These are phyloP conservation scores for Blastobotrys illinoisensis DNA, from an alignment of 1,139 yeast genomes.

Conservation along the genomic window DNA sequence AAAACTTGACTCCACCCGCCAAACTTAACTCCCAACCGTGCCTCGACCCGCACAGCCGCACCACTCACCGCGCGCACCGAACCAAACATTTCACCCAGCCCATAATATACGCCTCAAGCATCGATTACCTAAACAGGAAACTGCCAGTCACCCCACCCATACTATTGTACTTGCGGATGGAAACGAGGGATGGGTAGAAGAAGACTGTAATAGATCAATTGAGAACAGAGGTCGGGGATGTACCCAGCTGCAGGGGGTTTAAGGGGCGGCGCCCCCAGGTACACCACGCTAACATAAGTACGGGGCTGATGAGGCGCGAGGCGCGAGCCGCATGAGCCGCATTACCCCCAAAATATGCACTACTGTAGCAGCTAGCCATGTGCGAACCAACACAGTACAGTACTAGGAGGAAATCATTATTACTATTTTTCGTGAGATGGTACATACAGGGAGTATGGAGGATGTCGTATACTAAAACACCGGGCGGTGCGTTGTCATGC, in stretches of 20 bases:
- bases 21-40: neutral
- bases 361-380: too few species aligned
- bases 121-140: neutral
- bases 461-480: neutral
- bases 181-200: too few species aligned
- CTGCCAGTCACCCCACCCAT: neutral
- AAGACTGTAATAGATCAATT: too few species aligned
- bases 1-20: neutral
- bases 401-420: neutral
- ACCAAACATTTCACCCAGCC: neutral
- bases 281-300: too few species aligned
- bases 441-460: neutral
- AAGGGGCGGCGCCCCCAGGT: neutral
- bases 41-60: neutral
- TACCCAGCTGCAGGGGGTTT: too few species aligned
- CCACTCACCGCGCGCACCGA: neutral
- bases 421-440: neutral
- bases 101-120: neutral
- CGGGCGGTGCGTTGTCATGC: neutral
- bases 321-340: neutral
- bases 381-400: too few species aligned
- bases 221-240: too few species aligned
- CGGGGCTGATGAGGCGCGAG: neutral
- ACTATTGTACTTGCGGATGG: too few species aligned
- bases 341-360: too few species aligned